phyloP scores from a whole-genome alignment of 2,329 filamentous ascomycete genomes.

The Fonsecaea monophora region DNA sequence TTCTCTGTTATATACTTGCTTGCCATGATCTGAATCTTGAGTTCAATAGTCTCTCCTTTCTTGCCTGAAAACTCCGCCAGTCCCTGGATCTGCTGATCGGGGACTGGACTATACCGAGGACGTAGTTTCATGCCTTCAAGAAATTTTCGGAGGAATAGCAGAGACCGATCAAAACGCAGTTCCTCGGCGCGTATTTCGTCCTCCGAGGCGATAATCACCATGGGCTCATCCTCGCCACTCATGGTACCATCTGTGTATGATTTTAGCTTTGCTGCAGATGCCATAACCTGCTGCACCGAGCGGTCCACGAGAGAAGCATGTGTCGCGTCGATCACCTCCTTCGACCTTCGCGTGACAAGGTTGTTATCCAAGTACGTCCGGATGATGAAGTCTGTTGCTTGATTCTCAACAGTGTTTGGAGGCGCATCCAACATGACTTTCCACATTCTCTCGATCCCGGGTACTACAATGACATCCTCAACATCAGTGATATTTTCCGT shows the following conservation, averaged over 20 bases:
- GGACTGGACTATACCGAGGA: conserved; percentile 63
- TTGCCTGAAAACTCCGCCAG: conserved; percentile 50
- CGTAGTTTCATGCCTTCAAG: conserved; percentile 60
- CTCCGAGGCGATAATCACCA: conserved; percentile 59
- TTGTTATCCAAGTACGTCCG: conserved; percentile 70
- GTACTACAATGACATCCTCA: conserved; percentile 53
- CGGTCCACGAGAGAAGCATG: conserved; percentile 76
- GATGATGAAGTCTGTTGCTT: conserved; percentile 74
- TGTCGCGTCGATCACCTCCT: conserved; percentile 59
- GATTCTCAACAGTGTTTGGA: conserved; percentile 68
- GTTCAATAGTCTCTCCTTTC: conserved; percentile 53
- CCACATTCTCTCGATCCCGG: conserved; percentile 77
- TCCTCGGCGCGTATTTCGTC: conserved; percentile 62
- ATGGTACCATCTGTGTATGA: conserved; percentile 52
- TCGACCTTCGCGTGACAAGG: conserved; percentile 51
- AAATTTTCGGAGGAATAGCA: conserved; percentile 72
- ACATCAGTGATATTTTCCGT: conserved; percentile 45
- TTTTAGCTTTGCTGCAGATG: conserved; percentile 66
- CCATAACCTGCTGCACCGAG: conserved; percentile 73
- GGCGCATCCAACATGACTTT: conserved; percentile 75
- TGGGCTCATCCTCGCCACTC: conserved; percentile 59
- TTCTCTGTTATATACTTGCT: conserved; percentile 32
- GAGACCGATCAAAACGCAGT: conserved; percentile 70
- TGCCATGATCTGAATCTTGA: conserved; percentile 43
- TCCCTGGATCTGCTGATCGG: conserved; percentile 60